phyloP scores from a whole-genome alignment of 805 yeast species.

The Starmerella gropengiesseri region DNA sequence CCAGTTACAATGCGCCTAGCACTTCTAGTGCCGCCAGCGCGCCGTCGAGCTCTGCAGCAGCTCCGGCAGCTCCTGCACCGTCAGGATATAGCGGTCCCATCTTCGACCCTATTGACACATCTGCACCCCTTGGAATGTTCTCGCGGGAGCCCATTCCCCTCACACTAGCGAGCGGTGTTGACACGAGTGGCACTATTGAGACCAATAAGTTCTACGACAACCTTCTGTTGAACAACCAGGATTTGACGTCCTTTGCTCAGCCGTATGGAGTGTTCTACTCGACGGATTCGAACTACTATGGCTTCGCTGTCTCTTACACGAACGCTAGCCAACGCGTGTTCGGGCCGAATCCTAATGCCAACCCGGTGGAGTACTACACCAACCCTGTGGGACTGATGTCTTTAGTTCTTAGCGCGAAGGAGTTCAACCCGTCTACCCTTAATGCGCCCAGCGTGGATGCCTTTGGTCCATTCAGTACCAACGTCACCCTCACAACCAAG shows the following conservation, averaged over 20 bases:
- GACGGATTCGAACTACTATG: constrained; percentile 35
- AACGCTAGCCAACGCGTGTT: constrained; percentile 36
- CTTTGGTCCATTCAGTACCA: constrained; percentile 43
- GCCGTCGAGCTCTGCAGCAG: neutral
- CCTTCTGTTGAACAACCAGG: constrained; percentile 45
- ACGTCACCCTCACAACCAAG: constrained; percentile 33
- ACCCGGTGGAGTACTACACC: constrained; percentile 37
- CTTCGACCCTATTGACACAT: constrained; percentile 40
- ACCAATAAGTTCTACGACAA: constrained; percentile 74
- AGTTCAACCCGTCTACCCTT: constrained; percentile 33
- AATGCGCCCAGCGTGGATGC: constrained; percentile 31
- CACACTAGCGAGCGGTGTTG: constrained; percentile 39
- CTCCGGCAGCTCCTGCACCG: constrained; percentile 9
- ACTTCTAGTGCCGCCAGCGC: neutral
- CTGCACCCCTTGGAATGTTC: constrained; percentile 39
- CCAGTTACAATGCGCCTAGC: constrained; percentile 5
- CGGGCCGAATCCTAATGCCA: constrained; percentile 37
- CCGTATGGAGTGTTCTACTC: constrained; percentile 60
- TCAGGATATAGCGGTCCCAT: constrained; percentile 32
- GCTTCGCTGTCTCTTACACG: constrained; percentile 55
- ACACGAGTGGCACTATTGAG: constrained; percentile 40
- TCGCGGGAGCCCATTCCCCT: constrained; percentile 37
- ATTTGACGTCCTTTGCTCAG: constrained; percentile 46
- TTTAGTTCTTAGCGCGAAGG: constrained; percentile 43
- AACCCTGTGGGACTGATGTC: constrained; percentile 50